These are phyloP conservation scores for Chara braunii DNA, from an alignment of 139 green algal genomes.

Conservation along the genomic window DNA sequence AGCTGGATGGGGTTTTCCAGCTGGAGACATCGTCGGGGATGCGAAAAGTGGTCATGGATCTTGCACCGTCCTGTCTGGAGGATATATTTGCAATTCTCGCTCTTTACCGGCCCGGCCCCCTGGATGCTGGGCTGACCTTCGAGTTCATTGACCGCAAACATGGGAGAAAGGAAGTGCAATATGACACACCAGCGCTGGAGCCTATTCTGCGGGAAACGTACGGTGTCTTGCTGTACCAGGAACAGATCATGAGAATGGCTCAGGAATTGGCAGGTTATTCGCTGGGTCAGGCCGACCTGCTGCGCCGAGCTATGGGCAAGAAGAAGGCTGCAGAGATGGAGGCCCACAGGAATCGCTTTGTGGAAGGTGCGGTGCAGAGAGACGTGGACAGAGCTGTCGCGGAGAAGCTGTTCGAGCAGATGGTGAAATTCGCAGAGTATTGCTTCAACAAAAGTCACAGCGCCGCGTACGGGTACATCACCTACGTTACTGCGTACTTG, in stretches of 20 bases:
- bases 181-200: conserved; percentile 1
- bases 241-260: conserved; percentile 33
- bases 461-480: conserved; percentile 28
- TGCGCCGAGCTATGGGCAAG: conserved; percentile 29
- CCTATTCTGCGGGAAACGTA: conserved; percentile 27
- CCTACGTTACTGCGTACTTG: conserved; percentile 31
- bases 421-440: conserved; percentile 30
- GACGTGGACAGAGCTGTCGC: not conserved
- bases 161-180: not conserved
- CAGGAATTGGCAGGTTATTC: conserved; percentile 17
- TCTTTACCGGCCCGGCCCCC: conserved; percentile 19
- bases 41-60: conserved; percentile 7
- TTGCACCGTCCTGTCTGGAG: conserved; percentile 11
- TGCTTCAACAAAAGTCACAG: conserved; percentile 40
- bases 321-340: conserved; percentile 32
- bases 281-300: conserved; percentile 26
- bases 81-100: conserved; percentile 32
- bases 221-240: conserved; percentile 27
- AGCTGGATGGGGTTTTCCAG: conserved; percentile 31
- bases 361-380: conserved; percentile 6
- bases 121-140: conserved; percentile 10
- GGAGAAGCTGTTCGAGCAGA: conserved; percentile 19
- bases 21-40: conserved; percentile 21
- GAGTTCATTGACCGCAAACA: conserved; percentile 27
- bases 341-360: conserved; percentile 3